A percentile compares a stretch with the other conserved stretches of the same genome.
phyloP scores from a whole-genome alignment of 192 early-diverging fungal genomes.

The Coemansia aciculifera region DNA sequence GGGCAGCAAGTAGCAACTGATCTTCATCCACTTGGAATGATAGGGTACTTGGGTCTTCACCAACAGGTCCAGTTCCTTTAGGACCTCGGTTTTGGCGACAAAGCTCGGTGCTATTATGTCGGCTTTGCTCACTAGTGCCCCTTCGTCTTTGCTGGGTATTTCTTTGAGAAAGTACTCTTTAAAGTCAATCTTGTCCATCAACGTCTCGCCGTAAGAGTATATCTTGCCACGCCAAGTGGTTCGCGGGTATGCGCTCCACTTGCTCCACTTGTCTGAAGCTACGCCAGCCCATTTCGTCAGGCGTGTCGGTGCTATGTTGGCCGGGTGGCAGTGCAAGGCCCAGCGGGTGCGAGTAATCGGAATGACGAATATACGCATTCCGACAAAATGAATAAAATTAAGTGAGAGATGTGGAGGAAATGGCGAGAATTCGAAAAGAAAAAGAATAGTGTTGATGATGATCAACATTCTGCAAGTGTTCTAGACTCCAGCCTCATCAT shows the following conservation, averaged over 20 bases:
- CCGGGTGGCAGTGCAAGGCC: slow-evolving; percentile 53
- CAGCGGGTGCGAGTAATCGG: slow-evolving; percentile 45
- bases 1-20: slow-evolving; percentile 67
- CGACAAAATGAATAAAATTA: slow-evolving; percentile 6
- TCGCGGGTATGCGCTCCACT: slow-evolving; percentile 42
- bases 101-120: slow-evolving; percentile 54
- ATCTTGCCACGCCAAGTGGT: slow-evolving; percentile 62
- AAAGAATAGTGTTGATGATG: background rate
- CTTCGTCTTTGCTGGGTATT: slow-evolving; percentile 60
- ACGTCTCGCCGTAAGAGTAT: slow-evolving; percentile 58
- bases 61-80: slow-evolving; percentile 52
- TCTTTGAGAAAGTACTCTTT: slow-evolving; percentile 76
- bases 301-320: slow-evolving; percentile 37
- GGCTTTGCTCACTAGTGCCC: slow-evolving; percentile 28
- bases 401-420: background rate
- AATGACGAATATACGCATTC: slow-evolving; percentile 50
- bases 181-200: slow-evolving; percentile 74
- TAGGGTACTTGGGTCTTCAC: slow-evolving; percentile 60
- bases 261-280: slow-evolving; percentile 50
- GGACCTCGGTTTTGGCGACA: slow-evolving; percentile 47
- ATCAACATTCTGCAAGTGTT: background rate
- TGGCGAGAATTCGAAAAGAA: background rate
- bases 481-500: background rate
- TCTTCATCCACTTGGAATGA: slow-evolving; percentile 70
- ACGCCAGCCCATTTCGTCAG: slow-evolving; percentile 41